phyloP scores from a whole-genome alignment of 2,329 filamentous ascomycete species.

The Tolypocladium sp. region DNA sequence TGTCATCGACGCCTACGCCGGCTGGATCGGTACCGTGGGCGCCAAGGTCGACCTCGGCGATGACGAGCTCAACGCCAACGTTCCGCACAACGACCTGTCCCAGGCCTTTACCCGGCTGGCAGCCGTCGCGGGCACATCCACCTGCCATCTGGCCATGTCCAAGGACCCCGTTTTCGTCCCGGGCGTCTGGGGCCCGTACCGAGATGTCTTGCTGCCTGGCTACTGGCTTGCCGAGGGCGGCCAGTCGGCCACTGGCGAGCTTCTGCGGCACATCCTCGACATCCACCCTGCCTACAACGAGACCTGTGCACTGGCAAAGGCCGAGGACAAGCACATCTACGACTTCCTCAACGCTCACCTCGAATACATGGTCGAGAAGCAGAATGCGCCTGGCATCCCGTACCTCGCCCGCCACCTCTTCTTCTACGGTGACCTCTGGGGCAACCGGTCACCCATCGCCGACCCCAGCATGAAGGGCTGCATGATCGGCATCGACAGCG shows the following conservation, averaged over 20 bases:
- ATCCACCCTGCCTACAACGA: slow-evolving; percentile 87
- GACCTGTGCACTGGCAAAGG: slow-evolving; percentile 68
- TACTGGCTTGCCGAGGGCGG: slow-evolving; percentile 98
- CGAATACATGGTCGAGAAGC: slow-evolving; percentile 60
- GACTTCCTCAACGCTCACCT: slow-evolving; percentile 90
- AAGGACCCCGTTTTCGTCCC: slow-evolving; percentile 86
- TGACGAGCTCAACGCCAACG: slow-evolving; percentile 57
- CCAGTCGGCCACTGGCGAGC: slow-evolving; percentile 90
- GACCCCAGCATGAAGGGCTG: slow-evolving; percentile 89
- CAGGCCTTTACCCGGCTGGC: slow-evolving; percentile 91
- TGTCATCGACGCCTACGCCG: slow-evolving; percentile 96
- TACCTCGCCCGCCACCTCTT: slow-evolving; percentile 92
- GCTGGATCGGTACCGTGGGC: slow-evolving; percentile 98
- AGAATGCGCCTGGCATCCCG: slow-evolving; percentile 65
- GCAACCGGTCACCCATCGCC: slow-evolving; percentile 88
- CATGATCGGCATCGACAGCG: slow-evolving; percentile 76
- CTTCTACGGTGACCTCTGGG: slow-evolving; percentile 97
- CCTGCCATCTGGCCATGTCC: slow-evolving; percentile 95
- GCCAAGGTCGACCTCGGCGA: slow-evolving; percentile 73
- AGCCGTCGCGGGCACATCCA: slow-evolving; percentile 92
- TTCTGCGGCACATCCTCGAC: slow-evolving; percentile 89
- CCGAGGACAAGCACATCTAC: slow-evolving; percentile 82
- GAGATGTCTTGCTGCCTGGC: slow-evolving; percentile 82
- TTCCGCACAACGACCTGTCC: slow-evolving; percentile 73
- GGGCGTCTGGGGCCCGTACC: slow-evolving; percentile 95